Conservation (phyloP, 345 rosid species). For the Acer saccharum region DNA sequence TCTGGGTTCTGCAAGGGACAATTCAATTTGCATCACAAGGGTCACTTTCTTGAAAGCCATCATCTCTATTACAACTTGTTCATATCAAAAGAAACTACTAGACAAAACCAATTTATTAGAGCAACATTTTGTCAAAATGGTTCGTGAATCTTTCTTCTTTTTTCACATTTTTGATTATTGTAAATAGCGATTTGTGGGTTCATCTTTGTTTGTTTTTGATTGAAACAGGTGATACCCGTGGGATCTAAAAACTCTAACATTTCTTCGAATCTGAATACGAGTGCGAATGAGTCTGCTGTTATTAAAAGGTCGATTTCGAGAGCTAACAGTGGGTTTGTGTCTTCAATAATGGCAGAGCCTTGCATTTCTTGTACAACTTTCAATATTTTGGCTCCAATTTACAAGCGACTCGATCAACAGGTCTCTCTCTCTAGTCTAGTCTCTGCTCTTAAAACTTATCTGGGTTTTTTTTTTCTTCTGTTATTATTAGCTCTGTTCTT, state of each 20-base stretch:
- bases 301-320: constrained; percentile 24
- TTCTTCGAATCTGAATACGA: constrained; percentile 31
- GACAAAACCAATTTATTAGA: too few relatives aligned
- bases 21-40: background rate
- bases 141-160: background rate
- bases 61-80: background rate
- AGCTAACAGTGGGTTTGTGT: constrained; percentile 14
- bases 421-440: constrained; percentile 29
- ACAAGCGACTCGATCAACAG: constrained; percentile 66
- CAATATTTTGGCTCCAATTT: constrained; percentile 82
- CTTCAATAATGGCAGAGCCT: constrained; percentile 35
- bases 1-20: background rate
- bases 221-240: constrained; percentile 35
- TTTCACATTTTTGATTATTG: background rate
- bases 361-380: constrained; percentile 76
- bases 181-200: background rate
- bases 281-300: constrained; percentile 27
- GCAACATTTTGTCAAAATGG: background rate
- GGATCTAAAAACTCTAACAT: constrained; percentile 27
- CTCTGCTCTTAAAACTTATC: background rate
- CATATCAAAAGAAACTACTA: background rate
- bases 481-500: background rate
- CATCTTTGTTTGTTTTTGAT: constrained; percentile 7
- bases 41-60: background rate
- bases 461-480: background rate